These are phyloP conservation scores for Metarhizium rileyi DNA, from an alignment of 2,329 filamentous ascomycete species.

Conservation along the genomic window DNA sequence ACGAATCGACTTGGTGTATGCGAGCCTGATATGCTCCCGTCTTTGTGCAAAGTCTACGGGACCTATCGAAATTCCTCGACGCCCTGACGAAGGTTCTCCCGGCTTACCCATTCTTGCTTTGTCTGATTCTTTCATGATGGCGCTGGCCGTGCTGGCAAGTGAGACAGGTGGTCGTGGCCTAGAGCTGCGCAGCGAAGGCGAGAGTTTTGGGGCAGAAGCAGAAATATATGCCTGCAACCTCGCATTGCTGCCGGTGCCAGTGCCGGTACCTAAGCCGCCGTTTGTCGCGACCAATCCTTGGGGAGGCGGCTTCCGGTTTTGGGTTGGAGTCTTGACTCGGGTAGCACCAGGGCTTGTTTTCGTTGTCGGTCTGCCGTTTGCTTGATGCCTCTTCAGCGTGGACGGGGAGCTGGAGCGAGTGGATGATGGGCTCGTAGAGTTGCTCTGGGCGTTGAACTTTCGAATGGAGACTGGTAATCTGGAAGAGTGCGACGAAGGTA, in stretches of 20 bases:
- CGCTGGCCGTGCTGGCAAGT: constrained; percentile 60
- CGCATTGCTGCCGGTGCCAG: constrained; percentile 37
- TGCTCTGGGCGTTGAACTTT: constrained; percentile 33
- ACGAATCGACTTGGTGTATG: constrained; percentile 75
- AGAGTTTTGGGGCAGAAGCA: constrained; percentile 59
- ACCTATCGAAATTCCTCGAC: constrained; percentile 52
- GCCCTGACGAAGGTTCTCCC: constrained; percentile 28
- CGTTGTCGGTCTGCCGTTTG: constrained; percentile 28
- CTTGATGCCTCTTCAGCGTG: constrained; percentile 30
- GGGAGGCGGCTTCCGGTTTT: constrained; percentile 30
- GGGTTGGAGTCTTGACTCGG: constrained; percentile 34
- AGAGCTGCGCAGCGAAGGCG: constrained; percentile 71
- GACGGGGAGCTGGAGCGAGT: constrained; percentile 48
- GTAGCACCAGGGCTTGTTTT: constrained; percentile 27
- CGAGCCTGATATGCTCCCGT: constrained; percentile 71
- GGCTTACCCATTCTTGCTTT: constrained; percentile 25
- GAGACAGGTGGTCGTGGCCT: constrained; percentile 73
- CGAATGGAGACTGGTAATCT: constrained; percentile 37
- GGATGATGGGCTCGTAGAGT: constrained; percentile 38
- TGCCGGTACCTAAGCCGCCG: constrained; percentile 17
- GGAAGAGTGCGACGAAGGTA: constrained; percentile 24
- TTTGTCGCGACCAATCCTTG: constrained; percentile 33
- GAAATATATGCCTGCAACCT: constrained; percentile 67
- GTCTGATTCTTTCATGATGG: constrained; percentile 55
- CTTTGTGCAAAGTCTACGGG: constrained; percentile 79